Conservation (phyloP, 805 yeast genomes). For the Candida pini region DNA sequence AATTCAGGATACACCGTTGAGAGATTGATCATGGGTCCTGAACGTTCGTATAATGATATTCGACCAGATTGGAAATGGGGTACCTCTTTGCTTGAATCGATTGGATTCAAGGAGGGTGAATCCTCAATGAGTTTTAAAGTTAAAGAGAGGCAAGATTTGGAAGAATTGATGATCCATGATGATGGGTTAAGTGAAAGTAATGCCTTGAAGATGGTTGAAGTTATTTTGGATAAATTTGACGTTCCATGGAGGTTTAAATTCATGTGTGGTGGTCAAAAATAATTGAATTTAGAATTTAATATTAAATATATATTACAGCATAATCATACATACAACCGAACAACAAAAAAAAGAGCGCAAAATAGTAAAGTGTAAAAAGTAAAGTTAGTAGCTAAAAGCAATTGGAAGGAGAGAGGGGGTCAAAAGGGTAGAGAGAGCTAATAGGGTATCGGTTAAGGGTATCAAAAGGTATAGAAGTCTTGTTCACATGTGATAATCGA, state of each 20-base stretch:
- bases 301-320: neutral
- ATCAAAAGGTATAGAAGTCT: neutral
- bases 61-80: constrained; percentile 82
- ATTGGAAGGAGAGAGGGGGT: constrained; percentile 4
- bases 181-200: constrained; percentile 21
- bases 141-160: constrained; percentile 33
- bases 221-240: constrained; percentile 53
- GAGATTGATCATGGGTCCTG: constrained; percentile 76
- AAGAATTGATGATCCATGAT: constrained; percentile 29
- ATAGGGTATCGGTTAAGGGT: neutral
- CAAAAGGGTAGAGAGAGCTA: neutral
- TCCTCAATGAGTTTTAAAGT: constrained; percentile 32
- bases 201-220: constrained; percentile 42
- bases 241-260: constrained; percentile 56
- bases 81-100: constrained; percentile 51
- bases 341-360: neutral
- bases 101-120: constrained; percentile 43
- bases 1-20: constrained; percentile 90
- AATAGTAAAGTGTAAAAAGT: neutral
- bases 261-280: constrained; percentile 25
- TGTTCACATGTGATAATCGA: constrained; percentile 25
- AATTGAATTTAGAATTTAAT: constrained; percentile 22
- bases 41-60: constrained; percentile 74
- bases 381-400: neutral
- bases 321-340: neutral